phyloP scores from a whole-genome alignment of 768 basidiomycete genomes.

The Aureoboletus auriporus region DNA sequence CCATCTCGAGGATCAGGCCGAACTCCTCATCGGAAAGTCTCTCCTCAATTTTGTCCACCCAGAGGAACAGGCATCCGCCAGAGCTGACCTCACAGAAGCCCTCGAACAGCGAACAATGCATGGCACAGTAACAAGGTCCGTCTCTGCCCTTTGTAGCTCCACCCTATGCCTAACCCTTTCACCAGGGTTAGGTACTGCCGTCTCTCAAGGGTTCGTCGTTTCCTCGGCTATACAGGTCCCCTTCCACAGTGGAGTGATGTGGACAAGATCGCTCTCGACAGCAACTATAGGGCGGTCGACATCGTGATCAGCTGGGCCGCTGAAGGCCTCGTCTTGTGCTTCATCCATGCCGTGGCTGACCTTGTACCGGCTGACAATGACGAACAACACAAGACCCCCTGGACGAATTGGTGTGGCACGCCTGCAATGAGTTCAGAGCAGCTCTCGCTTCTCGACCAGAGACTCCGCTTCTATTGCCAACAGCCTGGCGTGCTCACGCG shows the following conservation, averaged over 20 bases:
- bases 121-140: slow-evolving; percentile 77
- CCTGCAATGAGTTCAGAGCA: slow-evolving; percentile 56
- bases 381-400: slow-evolving; percentile 65
- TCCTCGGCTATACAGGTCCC: slow-evolving; percentile 65
- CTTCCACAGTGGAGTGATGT: slow-evolving; percentile 54
- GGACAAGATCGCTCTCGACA: slow-evolving; percentile 66
- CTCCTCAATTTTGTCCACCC: slow-evolving; percentile 81
- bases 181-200: slow-evolving; percentile 75
- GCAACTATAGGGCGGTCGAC: slow-evolving; percentile 81
- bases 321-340: slow-evolving; percentile 82
- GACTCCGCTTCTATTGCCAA: slow-evolving; percentile 53
- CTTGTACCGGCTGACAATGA: slow-evolving; percentile 68
- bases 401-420: slow-evolving; percentile 90
- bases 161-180: slow-evolving; percentile 22
- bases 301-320: slow-evolving; percentile 89
- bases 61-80: slow-evolving; percentile 74
- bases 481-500: slow-evolving; percentile 50
- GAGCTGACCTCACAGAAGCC: slow-evolving; percentile 68
- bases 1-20: slow-evolving; percentile 71
- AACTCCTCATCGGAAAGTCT: slow-evolving; percentile 63
- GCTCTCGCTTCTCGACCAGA: slow-evolving; percentile 53
- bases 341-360: slow-evolving; percentile 82
- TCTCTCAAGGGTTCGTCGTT: slow-evolving; percentile 65
- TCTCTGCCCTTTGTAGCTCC: slow-evolving; percentile 4
- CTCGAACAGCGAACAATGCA: slow-evolving; percentile 72